Evolutionary conservation across 805 yeast genomes (phyloP).

Genomic region (Candida takata): DNA sequence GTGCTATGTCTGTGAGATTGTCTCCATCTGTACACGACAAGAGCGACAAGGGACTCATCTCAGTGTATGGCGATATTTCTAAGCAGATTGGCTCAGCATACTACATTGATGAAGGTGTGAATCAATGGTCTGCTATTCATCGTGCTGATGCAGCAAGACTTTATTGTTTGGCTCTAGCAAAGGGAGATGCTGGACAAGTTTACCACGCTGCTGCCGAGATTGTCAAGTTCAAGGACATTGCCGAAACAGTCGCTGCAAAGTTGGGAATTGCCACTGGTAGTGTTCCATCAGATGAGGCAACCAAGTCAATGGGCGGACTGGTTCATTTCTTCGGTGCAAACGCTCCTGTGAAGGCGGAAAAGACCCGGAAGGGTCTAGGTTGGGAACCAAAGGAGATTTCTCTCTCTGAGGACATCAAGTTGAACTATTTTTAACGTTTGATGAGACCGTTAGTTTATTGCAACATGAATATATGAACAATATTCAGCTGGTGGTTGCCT

Average conservation of each 20-base stretch:
- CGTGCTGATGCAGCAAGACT: conserved; percentile 28
- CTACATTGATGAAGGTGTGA: conserved; percentile 31
- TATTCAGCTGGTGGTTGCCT: too few species aligned
- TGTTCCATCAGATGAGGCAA: conserved; percentile 13
- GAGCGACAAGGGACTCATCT: conserved; percentile 24
- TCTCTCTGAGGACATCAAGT: conserved; percentile 21
- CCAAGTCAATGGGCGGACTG: conserved; percentile 9
- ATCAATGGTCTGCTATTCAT: conserved; percentile 29
- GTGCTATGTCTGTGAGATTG: conserved; percentile 22
- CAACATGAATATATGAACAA: too few species aligned
- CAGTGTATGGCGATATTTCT: conserved; percentile 22
- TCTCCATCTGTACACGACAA: conserved; percentile 32
- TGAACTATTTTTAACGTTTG: conserved; percentile 17
- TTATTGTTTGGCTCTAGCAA: conserved; percentile 24
- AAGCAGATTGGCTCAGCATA: conserved; percentile 26
- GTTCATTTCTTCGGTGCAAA: conserved; percentile 10
- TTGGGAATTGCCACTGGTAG: conserved; percentile 14
- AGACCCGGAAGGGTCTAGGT: conserved; percentile 20
- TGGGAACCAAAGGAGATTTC: conserved; percentile 24
- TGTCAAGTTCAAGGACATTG: conserved; percentile 23
- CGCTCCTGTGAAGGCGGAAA: conserved; percentile 14
- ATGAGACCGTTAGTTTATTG: too few species aligned
- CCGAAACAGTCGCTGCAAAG: conserved; percentile 21
- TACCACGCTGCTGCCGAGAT: conserved; percentile 25
- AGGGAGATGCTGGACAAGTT: conserved; percentile 22